A percentile compares a stretch with the other conserved stretches of the same genome.
phyloP scores from a whole-genome alignment of 2,329 filamentous ascomycete species.

The Colletotrichum salicis region DNA sequence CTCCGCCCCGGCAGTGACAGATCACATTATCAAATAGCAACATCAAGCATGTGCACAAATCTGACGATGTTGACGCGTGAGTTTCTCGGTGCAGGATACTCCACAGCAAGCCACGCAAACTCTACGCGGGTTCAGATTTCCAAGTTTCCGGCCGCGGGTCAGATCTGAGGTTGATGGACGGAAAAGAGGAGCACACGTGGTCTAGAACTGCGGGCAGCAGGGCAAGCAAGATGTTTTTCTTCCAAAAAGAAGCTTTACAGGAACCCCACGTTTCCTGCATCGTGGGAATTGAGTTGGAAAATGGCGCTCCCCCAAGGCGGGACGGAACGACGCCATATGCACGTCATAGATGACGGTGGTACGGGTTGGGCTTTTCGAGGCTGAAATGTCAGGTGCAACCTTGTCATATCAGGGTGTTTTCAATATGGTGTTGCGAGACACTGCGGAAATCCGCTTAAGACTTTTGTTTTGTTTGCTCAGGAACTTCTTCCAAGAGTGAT shows the following conservation, averaged over 20 bases:
- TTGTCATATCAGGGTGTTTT: conserved; percentile 1
- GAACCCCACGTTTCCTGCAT: conserved; percentile 2
- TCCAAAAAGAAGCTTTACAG: neutral
- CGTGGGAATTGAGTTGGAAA: neutral
- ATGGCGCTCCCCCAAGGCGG: neutral
- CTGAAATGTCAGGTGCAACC: conserved; percentile 3
- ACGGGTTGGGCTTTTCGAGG: neutral
- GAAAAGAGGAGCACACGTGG: neutral
- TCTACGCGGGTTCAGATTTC: neutral
- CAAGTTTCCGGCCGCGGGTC: neutral
- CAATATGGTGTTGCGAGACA: conserved; percentile 8
- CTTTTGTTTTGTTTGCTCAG: neutral
- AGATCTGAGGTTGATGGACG: neutral
- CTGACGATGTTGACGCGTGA: neutral
- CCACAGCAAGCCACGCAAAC: neutral
- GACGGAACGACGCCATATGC: conserved; percentile 11
- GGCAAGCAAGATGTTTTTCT: neutral
- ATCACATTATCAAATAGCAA: neutral
- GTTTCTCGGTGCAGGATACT: neutral
- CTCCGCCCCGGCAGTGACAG: neutral
- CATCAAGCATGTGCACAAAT: neutral
- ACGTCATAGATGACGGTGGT: conserved; percentile 13
- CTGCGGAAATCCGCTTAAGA: conserved; percentile 5
- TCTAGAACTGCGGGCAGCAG: neutral
- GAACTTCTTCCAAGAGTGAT: neutral